Base-by-base conservation (phyloP, 2,329 filamentous ascomycete genomes). In the Chaetomiaceae sp. region DNA sequence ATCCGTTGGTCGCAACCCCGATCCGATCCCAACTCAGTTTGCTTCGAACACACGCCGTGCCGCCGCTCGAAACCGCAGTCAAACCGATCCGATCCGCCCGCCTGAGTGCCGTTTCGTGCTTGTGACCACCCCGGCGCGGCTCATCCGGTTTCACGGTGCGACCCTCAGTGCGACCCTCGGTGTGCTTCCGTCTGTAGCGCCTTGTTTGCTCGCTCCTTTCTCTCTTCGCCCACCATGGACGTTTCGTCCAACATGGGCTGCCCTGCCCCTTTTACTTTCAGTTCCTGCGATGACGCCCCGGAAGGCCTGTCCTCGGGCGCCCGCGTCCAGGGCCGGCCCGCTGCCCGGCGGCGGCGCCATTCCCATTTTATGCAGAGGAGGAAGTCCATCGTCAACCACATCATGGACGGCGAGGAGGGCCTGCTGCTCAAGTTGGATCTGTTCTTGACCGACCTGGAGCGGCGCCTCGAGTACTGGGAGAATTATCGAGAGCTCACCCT, bases 401-500 rank as follows among this genome's bases (percentile, higher is more conserved):
- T 81, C 56, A 78, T 83, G 70, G 82, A 85, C 37, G 75, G 77
- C 33, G 82, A 85, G 57, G 82, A 85, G 59, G 72, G 75, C 19
- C 65, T 85, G 27, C 63, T 85, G 48, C 70, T 85, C 47, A 83
- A 78, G 72, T 74, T 79, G 59, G 89, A 93, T 64, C 71, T 86
- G 44, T 93, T 95, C 67, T 76, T 99, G 49, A 79, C 85, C 34
- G 90, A 97, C 66, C 77, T 99, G 38, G 91, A 95, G 69, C 80
- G 86, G 58, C 83, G 92, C 48, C 75, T 99, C 41, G 90, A 95
- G 63, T 87, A 89, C 67, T 79, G 97, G 41, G 93, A 99, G 69
- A 83, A 81, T 57, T 96, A 95, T 64, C 85, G 88, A 57, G 89
- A 95, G 63, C 71, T 90, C 53, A 86, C 86, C 55, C 78, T 95